Base-by-base conservation (phyloP, 164 flowering plant species). In the Nymphaea colorata region DNA sequence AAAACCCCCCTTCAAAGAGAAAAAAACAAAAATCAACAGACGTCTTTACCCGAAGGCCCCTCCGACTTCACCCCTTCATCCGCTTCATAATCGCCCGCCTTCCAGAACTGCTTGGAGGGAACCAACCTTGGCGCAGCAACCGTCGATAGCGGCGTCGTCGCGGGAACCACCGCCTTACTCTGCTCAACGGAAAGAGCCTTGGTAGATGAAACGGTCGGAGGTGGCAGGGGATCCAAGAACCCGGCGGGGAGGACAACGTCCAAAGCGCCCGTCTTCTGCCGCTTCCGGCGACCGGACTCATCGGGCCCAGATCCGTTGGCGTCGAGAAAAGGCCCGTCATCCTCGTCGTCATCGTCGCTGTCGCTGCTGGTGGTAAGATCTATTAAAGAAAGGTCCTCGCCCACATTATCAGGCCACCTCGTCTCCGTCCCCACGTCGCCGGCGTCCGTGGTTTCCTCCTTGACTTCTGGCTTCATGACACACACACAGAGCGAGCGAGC, bases 51-150 rank as follows among this genome's bases (percentile, higher is more conserved):
- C 57, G 57, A 51, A 44, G 69, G n/a, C 41, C 42, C 43, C 14
- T 66, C 44, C 17, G 81, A 81, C 66, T 73, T 74, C 61, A 68
- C 75, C 7, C 43, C 25, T 12, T 79, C 61, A 69, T 71, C 68
- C 3, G 77, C 91, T 3, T 85, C 96, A 66, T 77, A 93, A 51
- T 93, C 96, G 41, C 96, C 96, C 0, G 98, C 93, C 72, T 86
- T 93, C 96, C 98, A 93, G 65, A 93, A 90, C 82, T 85, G 93
- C 82, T 72, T 86, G 61, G 74, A 70, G 4, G 64, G 6, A 25
- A 1, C 43, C 41, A 41, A n/a, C 51, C 41, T 44, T 18, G 73
- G 41, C 44, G 12, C 42, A 3, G 53, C 45, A n/a, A n/a, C 44
- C 36, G 64, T 41, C 41, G 18, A 41, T 4, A 11, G n/a, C 36